phyloP scores from a whole-genome alignment of 83 land plant genomes.

The Thuja plicata region DNA sequence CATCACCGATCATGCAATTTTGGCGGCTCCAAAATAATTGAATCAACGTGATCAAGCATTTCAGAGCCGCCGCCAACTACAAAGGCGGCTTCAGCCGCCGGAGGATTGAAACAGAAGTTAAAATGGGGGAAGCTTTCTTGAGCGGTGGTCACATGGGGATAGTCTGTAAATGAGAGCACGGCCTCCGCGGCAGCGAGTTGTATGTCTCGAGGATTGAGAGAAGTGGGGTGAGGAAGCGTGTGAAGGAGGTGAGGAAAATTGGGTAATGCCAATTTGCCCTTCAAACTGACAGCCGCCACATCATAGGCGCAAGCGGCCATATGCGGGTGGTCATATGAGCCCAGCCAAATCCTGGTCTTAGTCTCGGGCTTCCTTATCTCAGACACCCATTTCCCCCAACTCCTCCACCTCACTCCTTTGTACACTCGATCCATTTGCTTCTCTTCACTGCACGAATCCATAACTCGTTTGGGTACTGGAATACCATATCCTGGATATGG shows the following conservation, averaged over 20 bases:
- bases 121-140: not conserved
- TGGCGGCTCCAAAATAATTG: not conserved
- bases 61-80: not conserved
- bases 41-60: not conserved
- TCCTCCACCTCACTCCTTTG: conserved; percentile 54
- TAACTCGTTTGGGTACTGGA: no score
- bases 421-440: conserved; percentile 44
- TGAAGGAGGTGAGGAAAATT: conserved; percentile 62
- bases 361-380: conserved; percentile 51
- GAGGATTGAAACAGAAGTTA: not conserved
- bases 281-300: conserved; percentile 43
- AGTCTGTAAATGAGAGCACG: conserved; percentile 41
- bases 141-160: not conserved
- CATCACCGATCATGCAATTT: not conserved
- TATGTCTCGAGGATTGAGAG: conserved; percentile 38
- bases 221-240: conserved; percentile 37
- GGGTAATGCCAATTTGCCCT: conserved; percentile 50
- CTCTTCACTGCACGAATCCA: conserved; percentile 16
- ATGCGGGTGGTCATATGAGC: conserved; percentile 51
- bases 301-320: conserved; percentile 63
- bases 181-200: conserved; percentile 56
- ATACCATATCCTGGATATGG: no score
- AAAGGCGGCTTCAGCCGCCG: not conserved
- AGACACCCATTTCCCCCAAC: conserved; percentile 63
- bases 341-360: conserved; percentile 49